These are phyloP conservation scores for Blastomyces silverae DNA, from an alignment of 2,329 filamentous ascomycete genomes.

Conservation along the genomic window DNA sequence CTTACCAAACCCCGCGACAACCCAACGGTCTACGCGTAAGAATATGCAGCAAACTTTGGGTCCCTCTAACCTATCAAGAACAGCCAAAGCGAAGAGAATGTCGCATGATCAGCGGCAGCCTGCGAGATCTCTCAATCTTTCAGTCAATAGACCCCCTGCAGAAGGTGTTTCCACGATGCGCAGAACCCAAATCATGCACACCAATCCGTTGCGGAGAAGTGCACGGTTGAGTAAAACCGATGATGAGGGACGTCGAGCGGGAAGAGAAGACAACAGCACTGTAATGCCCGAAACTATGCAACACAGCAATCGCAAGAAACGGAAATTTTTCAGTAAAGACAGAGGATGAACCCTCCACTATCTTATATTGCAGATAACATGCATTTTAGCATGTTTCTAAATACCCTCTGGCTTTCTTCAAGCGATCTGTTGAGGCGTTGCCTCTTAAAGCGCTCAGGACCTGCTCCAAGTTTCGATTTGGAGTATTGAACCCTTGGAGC, in stretches of 20 bases:
- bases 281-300: background rate
- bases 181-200: background rate
- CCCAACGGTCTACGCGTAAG: background rate
- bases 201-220: background rate
- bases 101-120: background rate
- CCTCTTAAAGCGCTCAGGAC: background rate
- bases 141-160: background rate
- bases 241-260: background rate
- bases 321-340: background rate
- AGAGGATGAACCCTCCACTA: background rate
- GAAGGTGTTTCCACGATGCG: too few relatives aligned
- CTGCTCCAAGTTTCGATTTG: background rate
- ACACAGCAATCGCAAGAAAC: background rate
- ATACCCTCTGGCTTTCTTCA: background rate
- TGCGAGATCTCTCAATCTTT: background rate
- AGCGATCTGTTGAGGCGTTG: background rate
- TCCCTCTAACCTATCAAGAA: background rate
- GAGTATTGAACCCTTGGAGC: too few relatives aligned
- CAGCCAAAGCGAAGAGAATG: background rate
- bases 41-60: background rate
- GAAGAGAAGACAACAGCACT: background rate
- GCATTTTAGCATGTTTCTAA: background rate
- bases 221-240: background rate
- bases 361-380: background rate
- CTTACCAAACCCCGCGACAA: background rate